Conservation (phyloP, 2,329 filamentous ascomycete species). For the Sphaerulina vaccinii region DNA sequence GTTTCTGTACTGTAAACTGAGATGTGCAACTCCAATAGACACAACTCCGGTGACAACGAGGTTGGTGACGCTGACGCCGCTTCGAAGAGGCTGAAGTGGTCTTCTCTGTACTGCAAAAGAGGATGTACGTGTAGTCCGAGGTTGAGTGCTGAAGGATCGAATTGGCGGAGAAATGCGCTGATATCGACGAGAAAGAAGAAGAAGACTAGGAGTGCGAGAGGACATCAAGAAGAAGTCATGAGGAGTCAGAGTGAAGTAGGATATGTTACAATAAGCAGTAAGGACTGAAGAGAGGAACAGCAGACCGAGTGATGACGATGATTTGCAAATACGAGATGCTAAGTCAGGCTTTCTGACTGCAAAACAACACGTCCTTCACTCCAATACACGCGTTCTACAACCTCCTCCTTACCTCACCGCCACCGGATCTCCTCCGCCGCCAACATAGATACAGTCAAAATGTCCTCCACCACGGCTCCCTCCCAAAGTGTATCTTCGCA, state of each 20-base stretch:
- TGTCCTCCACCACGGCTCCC: constrained; percentile 14
- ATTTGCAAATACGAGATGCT: not conserved
- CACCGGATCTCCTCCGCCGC: not conserved
- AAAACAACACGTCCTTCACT: constrained; percentile 10
- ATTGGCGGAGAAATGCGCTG: too few relatives aligned
- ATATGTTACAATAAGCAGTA: not conserved
- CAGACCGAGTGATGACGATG: too few relatives aligned
- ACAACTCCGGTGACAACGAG: constrained; percentile 28
- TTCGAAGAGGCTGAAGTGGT: constrained; percentile 7
- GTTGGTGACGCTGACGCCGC: constrained; percentile 24
- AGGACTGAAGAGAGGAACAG: not conserved
- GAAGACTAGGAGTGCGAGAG: constrained; percentile 1
- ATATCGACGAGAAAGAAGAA: constrained; percentile 1
- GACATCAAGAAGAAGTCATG: constrained; percentile 3
- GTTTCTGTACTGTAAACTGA: constrained; percentile 21
- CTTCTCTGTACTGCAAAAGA: too few relatives aligned
- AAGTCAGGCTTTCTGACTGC: not conserved
- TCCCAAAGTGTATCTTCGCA: constrained; percentile 23
- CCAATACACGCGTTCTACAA: not conserved
- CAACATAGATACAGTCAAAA: constrained; percentile 23
- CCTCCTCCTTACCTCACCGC: not conserved
- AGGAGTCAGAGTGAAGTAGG: not conserved
- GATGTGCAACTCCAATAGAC: constrained; percentile 27
- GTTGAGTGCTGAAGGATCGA: too few relatives aligned
- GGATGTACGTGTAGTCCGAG: not conserved